Evolutionary conservation across 768 basidiomycete genomes (phyloP), one percentile per base, ranked within the genome.

Genomic region (Lactarius trivialis): DNA sequence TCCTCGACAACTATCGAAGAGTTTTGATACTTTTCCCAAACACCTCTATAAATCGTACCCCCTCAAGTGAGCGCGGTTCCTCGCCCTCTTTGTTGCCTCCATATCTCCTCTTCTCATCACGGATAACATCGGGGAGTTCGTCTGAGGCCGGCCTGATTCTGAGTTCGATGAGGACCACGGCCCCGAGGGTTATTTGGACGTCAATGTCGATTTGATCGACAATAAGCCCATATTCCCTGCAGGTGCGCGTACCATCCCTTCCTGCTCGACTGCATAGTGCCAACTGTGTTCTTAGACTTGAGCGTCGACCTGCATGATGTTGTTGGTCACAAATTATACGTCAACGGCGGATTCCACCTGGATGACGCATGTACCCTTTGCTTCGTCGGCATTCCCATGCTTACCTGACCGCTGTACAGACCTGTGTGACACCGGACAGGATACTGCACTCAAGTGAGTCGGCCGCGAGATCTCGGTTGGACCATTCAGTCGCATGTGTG

Each of bases 161-260:
- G 32, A 32, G 8, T 32, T 32, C 32, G 8, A 8, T 32, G 32
- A 4, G 32, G 32, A 8, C 8, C 32, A 32, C 32, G 32, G 4
- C 8, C 32, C 32, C 32, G 32, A 84, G 78, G 8, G 32, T 57
- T 77, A n/a, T n/a, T n/a, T 99, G 78, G 83, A 85, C 67, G 79
- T 99, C 66, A 98, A 99, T 73, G 81, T 98, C 57, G 96, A 99
- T 76, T 75, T 98, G 76, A 84, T 89, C 30, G 89, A 97, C 37
- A 90, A 90, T 68, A 97, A 93, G 83, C 93, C 92, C 3, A n/a
- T n/a, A n/a, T n/a, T n/a, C n/a, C n/a, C n/a, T 98, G 95, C 75
- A 79, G 81, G 74, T 92, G 94, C 96, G 73, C 75, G 93, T 83
- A 15, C 28, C 4, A 15, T 24, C 6, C 52, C 32, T 41, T 36